Evolutionary conservation across 768 basidiomycete genomes (phyloP).

Genomic region (Psilocybe cubensis): DNA sequence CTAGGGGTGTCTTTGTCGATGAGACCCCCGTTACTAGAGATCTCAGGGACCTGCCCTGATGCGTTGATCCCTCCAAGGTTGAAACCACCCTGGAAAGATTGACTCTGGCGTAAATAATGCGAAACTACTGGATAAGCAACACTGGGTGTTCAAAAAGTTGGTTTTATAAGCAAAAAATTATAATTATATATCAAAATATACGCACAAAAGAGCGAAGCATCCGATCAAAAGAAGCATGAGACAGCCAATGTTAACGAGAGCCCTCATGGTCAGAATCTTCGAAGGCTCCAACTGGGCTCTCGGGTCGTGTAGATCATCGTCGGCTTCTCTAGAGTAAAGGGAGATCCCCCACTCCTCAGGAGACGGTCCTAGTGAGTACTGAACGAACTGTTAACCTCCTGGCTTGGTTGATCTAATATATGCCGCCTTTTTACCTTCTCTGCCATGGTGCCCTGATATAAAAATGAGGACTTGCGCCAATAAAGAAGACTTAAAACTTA

Average conservation of each 20-base stretch:
- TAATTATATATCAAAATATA: slow-evolving; percentile 13
- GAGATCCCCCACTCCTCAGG: slow-evolving; percentile 53
- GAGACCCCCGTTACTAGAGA: slow-evolving; percentile 59
- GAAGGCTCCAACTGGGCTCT: slow-evolving; percentile 39
- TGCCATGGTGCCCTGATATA: slow-evolving; percentile 19
- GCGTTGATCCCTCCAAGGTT: slow-evolving; percentile 76
- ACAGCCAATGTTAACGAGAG: slow-evolving; percentile 70
- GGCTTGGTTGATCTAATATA: not conserved
- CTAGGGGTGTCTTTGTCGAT: slow-evolving; percentile 78
- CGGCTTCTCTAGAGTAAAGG: slow-evolving; percentile 52
- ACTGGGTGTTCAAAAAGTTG: not conserved
- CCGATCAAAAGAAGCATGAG: slow-evolving; percentile 56
- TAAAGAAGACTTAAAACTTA: not conserved
- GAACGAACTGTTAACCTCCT: too few species aligned
- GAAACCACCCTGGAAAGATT: slow-evolving; percentile 55
- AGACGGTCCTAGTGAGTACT: slow-evolving; percentile 48
- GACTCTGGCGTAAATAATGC: slow-evolving; percentile 44
- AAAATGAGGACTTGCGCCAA: not conserved
- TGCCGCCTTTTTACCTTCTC: slow-evolving; percentile 27
- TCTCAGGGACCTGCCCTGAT: slow-evolving; percentile 64
- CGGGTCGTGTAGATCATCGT: slow-evolving; percentile 69
- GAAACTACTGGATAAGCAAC: slow-evolving; percentile 50
- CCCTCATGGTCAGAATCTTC: slow-evolving; percentile 61
- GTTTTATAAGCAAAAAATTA: not conserved
- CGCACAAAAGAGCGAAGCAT: slow-evolving; percentile 60